Conservation (phyloP, 1,284 basidiomycete genomes). For the Ustilago xerochloae region DNA sequence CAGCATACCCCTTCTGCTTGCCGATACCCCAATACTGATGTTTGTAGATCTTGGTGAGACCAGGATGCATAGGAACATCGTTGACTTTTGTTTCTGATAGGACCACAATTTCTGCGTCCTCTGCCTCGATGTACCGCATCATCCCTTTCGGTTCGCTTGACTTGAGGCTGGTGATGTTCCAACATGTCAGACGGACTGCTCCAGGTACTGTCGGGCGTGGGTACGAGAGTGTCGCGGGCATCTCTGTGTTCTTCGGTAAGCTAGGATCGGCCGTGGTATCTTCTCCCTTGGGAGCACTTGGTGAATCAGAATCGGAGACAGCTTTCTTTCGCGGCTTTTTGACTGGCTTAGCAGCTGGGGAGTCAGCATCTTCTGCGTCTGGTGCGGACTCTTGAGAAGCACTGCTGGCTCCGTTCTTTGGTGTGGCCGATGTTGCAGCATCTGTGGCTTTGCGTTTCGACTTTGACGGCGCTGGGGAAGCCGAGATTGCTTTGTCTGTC, state of each 20-base stretch:
- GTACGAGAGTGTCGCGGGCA: slow-evolving; percentile 27
- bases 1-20: slow-evolving; percentile 72
- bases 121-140: slow-evolving; percentile 62
- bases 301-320: slow-evolving; percentile 30
- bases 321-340: slow-evolving; percentile 44
- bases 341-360: slow-evolving; percentile 3
- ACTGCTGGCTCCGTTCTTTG: not conserved
- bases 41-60: slow-evolving; percentile 53
- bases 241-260: slow-evolving; percentile 44
- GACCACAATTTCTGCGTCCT: slow-evolving; percentile 63
- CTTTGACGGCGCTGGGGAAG: slow-evolving; percentile 10
- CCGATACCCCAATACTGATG: slow-evolving; percentile 67
- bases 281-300: slow-evolving; percentile 27
- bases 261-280: slow-evolving; percentile 39
- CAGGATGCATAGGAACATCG: slow-evolving; percentile 55
- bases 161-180: slow-evolving; percentile 65
- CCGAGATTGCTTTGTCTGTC: not conserved
- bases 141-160: slow-evolving; percentile 60
- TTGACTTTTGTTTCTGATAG: slow-evolving; percentile 66
- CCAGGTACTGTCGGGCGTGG: slow-evolving; percentile 28
- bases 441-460: slow-evolving; percentile 32
- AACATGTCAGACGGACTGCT: slow-evolving; percentile 49
- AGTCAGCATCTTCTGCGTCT: not conserved
- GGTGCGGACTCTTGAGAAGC: not conserved
- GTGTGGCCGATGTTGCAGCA: not conserved